Conservation (phyloP, 2,329 filamentous ascomycete species). For the Penicillium sp. region DNA sequence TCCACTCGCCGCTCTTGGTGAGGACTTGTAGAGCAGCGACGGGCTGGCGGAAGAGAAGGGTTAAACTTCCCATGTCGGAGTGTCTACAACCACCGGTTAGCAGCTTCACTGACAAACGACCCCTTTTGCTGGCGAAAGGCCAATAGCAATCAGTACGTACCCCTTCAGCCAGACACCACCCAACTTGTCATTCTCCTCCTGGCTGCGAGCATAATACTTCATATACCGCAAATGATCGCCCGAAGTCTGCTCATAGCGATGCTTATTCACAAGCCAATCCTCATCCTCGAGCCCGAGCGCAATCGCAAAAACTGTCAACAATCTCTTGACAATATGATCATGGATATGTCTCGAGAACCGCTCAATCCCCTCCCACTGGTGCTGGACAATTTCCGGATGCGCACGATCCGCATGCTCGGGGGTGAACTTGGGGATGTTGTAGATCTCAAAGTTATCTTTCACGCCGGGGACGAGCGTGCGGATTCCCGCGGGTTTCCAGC, state of each 20-base stretch:
- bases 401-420: conserved; percentile 44
- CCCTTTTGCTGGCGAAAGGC: neutral
- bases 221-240: conserved; percentile 6
- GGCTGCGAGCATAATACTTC: neutral
- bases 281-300: neutral
- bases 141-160: neutral
- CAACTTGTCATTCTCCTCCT: neutral
- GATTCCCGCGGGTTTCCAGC: conserved; percentile 54
- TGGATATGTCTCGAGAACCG: neutral
- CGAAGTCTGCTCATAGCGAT: neutral
- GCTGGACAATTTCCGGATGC: conserved; percentile 55
- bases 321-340: neutral
- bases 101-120: neutral
- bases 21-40: conserved; percentile 2
- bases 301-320: neutral
- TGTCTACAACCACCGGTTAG: neutral
- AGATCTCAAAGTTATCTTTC: conserved; percentile 61
- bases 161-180: conserved; percentile 3
- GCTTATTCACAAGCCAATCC: neutral
- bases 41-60: neutral
- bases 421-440: conserved; percentile 65
- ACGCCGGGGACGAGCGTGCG: conserved; percentile 30
- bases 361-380: conserved; percentile 51
- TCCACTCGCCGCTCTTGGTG: neutral
- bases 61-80: conserved; percentile 6